Conservation (phyloP, 2,329 filamentous ascomycete genomes). For the Thielaviopsis ethacetica region DNA sequence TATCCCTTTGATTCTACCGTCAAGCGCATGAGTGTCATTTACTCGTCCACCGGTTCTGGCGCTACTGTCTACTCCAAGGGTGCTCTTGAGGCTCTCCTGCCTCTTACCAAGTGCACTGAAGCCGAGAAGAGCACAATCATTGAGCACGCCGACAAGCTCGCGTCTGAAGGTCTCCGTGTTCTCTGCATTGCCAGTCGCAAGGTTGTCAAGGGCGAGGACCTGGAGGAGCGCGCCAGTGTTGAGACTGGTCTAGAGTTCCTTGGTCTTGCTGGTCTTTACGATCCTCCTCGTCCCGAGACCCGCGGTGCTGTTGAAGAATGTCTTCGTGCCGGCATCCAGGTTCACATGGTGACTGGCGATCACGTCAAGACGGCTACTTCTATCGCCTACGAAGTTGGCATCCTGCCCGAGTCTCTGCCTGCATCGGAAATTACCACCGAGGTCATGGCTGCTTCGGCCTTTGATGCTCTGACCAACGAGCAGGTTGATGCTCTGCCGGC, state of each 20-base stretch:
- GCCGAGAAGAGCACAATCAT: slow-evolving; percentile 29
- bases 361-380: slow-evolving; percentile 51
- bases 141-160: slow-evolving; percentile 37
- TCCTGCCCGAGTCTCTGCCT: slow-evolving; percentile 27
- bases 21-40: slow-evolving; percentile 62
- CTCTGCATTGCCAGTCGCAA: slow-evolving; percentile 44
- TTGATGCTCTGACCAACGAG: slow-evolving; percentile 43
- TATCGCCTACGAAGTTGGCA: slow-evolving; percentile 49
- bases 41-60: slow-evolving; percentile 23
- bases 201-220: slow-evolving; percentile 22
- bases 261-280: slow-evolving; percentile 57
- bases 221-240: slow-evolving; percentile 33
- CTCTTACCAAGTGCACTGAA: slow-evolving; percentile 31
- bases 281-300: slow-evolving; percentile 53
- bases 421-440: slow-evolving; percentile 25
- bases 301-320: slow-evolving; percentile 42
- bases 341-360: slow-evolving; percentile 56
- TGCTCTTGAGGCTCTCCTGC: slow-evolving; percentile 39
- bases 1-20: slow-evolving; percentile 58
- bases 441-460: slow-evolving; percentile 46
- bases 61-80: slow-evolving; percentile 39
- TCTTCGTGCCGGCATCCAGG: slow-evolving; percentile 43
- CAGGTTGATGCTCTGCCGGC: slow-evolving; percentile 45
- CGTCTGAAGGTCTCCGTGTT: slow-evolving; percentile 48
- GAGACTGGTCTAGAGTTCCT: slow-evolving; percentile 45